A percentile compares a stretch with the other conserved stretches of the same genome.
Evolutionary conservation across 169 alveolate species (phyloP).

Genomic region (Plasmodium vivax): DNA sequence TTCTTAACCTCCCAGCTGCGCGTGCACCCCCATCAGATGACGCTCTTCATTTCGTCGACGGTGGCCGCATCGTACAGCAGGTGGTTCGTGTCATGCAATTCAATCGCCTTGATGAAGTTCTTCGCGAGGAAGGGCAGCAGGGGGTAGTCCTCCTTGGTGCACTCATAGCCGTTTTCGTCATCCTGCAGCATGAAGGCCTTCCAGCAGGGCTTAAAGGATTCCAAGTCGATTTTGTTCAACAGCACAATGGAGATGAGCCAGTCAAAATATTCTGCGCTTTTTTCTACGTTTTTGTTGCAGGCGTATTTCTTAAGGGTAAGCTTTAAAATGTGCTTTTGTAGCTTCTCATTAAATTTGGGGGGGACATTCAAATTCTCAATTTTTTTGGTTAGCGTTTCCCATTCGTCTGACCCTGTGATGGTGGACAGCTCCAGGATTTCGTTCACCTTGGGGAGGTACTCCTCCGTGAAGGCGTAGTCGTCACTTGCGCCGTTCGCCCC

Average conservation of each 20-base stretch:
- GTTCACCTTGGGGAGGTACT: constrained; percentile 58
- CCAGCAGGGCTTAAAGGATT: constrained; percentile 70
- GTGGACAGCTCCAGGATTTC: constrained; percentile 61
- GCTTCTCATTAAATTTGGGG: constrained; percentile 44
- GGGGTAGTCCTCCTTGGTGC: constrained; percentile 71
- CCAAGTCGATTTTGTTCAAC: constrained; percentile 48
- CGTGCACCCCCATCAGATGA: neutral
- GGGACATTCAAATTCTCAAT: constrained; percentile 55
- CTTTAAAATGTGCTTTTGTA: constrained; percentile 42
- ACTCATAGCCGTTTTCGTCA: constrained; percentile 69
- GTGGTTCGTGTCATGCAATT: constrained; percentile 43
- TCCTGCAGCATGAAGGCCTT: constrained; percentile 52
- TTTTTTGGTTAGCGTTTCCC: constrained; percentile 59
- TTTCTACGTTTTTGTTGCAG: constrained; percentile 70
- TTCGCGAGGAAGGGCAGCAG: constrained; percentile 39
- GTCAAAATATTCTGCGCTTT: constrained; percentile 23
- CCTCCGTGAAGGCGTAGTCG: constrained; percentile 34
- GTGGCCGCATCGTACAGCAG: constrained; percentile 37
- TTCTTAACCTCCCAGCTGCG: too few relatives aligned
- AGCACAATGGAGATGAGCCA: constrained; percentile 49
- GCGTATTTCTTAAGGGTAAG: constrained; percentile 70
- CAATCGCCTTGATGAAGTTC: constrained; percentile 62
- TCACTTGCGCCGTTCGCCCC: neutral
- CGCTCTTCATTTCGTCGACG: constrained; percentile 38
- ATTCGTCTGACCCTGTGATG: neutral